Conservation (phyloP, 768 basidiomycete genomes). For the Lenzites betulinus region DNA sequence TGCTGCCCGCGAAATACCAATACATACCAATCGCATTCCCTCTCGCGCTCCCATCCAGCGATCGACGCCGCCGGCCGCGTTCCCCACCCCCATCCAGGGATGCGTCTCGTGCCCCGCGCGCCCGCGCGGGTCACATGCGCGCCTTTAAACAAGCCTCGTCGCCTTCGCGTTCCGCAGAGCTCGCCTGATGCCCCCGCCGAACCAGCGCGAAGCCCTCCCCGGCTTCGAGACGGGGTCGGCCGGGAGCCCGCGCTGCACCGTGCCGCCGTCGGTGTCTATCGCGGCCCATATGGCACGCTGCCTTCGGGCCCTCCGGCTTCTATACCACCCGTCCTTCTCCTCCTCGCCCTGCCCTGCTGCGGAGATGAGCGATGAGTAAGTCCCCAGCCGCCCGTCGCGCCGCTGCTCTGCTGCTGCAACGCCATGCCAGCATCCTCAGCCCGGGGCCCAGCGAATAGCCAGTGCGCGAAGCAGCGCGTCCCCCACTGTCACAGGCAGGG, state of each 20-base stretch:
- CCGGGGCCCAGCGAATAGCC: too few species aligned
- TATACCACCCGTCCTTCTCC: slow-evolving; percentile 22
- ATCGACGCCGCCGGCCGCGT: slow-evolving; percentile 22
- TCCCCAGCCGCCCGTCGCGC: too few species aligned
- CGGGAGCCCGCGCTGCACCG: slow-evolving; percentile 18
- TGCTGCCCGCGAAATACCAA: too few species aligned
- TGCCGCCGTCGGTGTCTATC: slow-evolving; percentile 26
- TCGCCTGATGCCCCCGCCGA: slow-evolving; percentile 28
- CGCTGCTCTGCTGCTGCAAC: neutral
- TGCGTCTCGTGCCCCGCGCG: slow-evolving; percentile 10
- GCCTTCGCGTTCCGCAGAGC: slow-evolving; percentile 19
- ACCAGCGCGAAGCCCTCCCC: slow-evolving; percentile 18
- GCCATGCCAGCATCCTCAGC: neutral
- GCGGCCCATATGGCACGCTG: slow-evolving; percentile 23
- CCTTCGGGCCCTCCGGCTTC: slow-evolving; percentile 26
- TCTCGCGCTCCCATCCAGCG: too few species aligned
- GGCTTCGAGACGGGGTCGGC: slow-evolving; percentile 22
- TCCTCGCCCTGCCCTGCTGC: slow-evolving; percentile 23
- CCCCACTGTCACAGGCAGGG: too few species aligned
- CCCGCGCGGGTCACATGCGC: slow-evolving; percentile 24
- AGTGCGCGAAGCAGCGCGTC: too few species aligned
- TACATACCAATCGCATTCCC: too few species aligned
- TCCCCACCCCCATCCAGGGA: slow-evolving; percentile 10
- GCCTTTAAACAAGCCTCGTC: slow-evolving; percentile 18
- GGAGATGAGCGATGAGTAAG: slow-evolving; percentile 21